Evolutionary conservation across 768 basidiomycete species (phyloP), one percentile per base, ranked within the genome.

Genomic region (Hericium coralloides): DNA sequence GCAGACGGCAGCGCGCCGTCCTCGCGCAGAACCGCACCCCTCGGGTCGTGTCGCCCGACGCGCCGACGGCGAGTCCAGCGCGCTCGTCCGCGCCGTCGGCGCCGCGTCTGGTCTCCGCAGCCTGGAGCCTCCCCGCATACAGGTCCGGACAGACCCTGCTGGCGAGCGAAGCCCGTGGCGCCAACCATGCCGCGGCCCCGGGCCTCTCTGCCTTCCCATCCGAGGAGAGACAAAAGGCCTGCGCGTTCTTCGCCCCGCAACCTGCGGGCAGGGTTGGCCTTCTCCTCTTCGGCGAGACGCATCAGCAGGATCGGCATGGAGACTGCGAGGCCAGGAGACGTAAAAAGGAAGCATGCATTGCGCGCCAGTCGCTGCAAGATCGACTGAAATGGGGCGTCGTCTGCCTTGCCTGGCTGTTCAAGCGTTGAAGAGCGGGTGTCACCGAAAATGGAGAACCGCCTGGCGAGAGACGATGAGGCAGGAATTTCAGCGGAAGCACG

Each of bases 211-310:
- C 68, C 73, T 41, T 81, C 78, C 85, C 85, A 89, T 1, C 86
- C 85, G 0, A 84, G 70, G 3, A 87, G 60, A 58, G 78, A 80
- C 22, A 61, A 61, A 25, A 87, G 65, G 22, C 76, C 83, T 0
- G 73, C 73, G 52, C 73, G 74, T 67, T 87, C 85, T 60, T 84
- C 82, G 9, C 80, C 85, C 23, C 71, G 74, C 18, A 86, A 66
- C 39, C 72, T 66, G 0, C 75, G 64, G 38, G 63, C 59, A 6
- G 73, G 72, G 36, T 73, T 70, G 20, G 61, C 59, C 58, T 68
- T 71, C 66, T 85, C 85, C 53, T 76, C 76, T 55, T 74, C 74
- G 0, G 79, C 78, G 17, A 88, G 74, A 9, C 73, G 70, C 0
- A 73, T 64, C 8, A 88, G 64, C 2, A 85, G 67, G 5, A 66